Percentiles rank a stretch among this genome's conserved stretches.
These are phyloP conservation scores for Alternaria hordeiaustralica DNA, from an alignment of 2,329 filamentous ascomycete species.

Conservation along the genomic window DNA sequence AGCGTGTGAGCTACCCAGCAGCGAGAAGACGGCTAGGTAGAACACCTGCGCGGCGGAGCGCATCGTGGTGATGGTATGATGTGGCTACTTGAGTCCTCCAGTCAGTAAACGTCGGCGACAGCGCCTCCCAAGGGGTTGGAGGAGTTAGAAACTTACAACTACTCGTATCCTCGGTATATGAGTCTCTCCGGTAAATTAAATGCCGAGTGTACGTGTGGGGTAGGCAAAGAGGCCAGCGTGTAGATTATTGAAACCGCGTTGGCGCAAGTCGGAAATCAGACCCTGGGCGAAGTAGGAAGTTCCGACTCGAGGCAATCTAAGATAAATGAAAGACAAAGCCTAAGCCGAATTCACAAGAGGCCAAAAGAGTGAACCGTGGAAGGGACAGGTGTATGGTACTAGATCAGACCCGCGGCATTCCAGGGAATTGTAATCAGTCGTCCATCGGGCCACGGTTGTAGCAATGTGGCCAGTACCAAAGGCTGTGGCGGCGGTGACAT, in stretches of 20 bases:
- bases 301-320: slow-evolving; percentile 16
- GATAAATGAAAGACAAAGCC: slow-evolving; percentile 32
- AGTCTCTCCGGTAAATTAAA: slow-evolving; percentile 17
- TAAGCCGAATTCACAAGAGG: slow-evolving; percentile 16
- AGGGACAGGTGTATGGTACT: slow-evolving; percentile 23
- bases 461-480: slow-evolving; percentile 42
- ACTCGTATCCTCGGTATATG: slow-evolving; percentile 29
- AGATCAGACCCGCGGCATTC: slow-evolving; percentile 18
- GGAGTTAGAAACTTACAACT: slow-evolving; percentile 27
- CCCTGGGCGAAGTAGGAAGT: slow-evolving; percentile 33
- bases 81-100: slow-evolving; percentile 26
- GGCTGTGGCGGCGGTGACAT: slow-evolving; percentile 28
- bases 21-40: slow-evolving; percentile 67
- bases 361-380: slow-evolving; percentile 20
- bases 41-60: slow-evolving; percentile 62
- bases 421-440: slow-evolving; percentile 40
- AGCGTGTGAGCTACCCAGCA: slow-evolving; percentile 60
- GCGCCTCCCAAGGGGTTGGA: slow-evolving; percentile 18
- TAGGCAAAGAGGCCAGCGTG: slow-evolving; percentile 48
- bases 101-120: slow-evolving; percentile 47
- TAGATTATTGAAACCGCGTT: slow-evolving; percentile 30
- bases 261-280: slow-evolving; percentile 21
- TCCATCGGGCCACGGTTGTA: slow-evolving; percentile 37
- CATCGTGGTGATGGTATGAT: slow-evolving; percentile 49
- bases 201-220: slow-evolving; percentile 34